Evolutionary conservation across 2,329 filamentous ascomycete genomes (phyloP).

Genomic region (Hypoxylon sp.): DNA sequence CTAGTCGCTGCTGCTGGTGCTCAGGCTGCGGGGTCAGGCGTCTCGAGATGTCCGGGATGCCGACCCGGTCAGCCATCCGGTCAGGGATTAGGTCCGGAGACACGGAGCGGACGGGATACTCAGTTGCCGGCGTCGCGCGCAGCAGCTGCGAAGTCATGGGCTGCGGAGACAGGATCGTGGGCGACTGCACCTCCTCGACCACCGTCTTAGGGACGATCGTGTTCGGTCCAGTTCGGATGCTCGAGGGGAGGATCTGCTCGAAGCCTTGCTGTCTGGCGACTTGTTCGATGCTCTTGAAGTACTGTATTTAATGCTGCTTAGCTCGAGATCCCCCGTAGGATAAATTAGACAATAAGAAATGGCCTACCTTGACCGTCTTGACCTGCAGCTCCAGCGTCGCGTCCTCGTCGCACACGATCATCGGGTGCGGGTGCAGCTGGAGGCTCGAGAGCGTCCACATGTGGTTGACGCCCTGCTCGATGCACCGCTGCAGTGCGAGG

Average conservation of each 20-base stretch:
- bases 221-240: constrained; percentile 60
- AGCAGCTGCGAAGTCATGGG: constrained; percentile 64
- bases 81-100: constrained; percentile 69
- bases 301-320: constrained; percentile 49
- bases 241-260: constrained; percentile 65
- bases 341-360: no score
- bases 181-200: constrained; percentile 52
- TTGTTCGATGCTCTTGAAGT: constrained; percentile 76
- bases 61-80: constrained; percentile 66
- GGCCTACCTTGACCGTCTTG: constrained; percentile 71
- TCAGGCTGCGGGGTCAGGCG: constrained; percentile 47
- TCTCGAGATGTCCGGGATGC: constrained; percentile 53
- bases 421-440: constrained; percentile 80
- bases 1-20: constrained; percentile 41
- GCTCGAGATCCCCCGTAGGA: neutral
- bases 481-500: constrained; percentile 77
- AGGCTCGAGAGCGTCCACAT: constrained; percentile 89
- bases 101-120: constrained; percentile 62
- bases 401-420: constrained; percentile 86
- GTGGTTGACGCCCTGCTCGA: constrained; percentile 85
- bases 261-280: constrained; percentile 65
- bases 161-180: constrained; percentile 61
- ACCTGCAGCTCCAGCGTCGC: constrained; percentile 76
- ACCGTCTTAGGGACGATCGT: constrained; percentile 47
- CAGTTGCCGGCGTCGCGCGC: constrained; percentile 61